phyloP scores from a whole-genome alignment of 805 yeast genomes.

The Cyberlindnera misumaiensis region DNA sequence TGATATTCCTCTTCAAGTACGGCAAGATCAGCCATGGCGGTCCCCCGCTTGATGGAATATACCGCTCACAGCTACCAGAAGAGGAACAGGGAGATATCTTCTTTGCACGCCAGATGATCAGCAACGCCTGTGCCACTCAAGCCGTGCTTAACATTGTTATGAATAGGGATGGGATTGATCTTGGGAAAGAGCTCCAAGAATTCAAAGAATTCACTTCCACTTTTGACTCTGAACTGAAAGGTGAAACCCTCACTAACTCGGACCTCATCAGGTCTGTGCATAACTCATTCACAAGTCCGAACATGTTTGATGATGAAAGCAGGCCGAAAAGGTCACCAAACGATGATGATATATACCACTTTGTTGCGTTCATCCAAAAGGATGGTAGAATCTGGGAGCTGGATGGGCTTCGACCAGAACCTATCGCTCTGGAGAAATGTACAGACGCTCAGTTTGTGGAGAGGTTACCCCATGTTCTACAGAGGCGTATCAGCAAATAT shows the following conservation, averaged over 20 bases:
- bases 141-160: slow-evolving; percentile 55
- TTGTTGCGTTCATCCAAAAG: slow-evolving; percentile 43
- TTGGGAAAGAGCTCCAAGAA: slow-evolving; percentile 43
- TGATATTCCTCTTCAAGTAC: slow-evolving; percentile 57
- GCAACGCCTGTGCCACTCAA: slow-evolving; percentile 71
- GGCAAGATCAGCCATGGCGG: slow-evolving; percentile 31
- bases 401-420: slow-evolving; percentile 53
- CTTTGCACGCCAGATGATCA: slow-evolving; percentile 58
- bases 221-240: slow-evolving; percentile 51
- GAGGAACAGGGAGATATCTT: slow-evolving; percentile 32
- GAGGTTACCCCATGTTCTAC: slow-evolving; percentile 38
- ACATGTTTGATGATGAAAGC: slow-evolving; percentile 40
- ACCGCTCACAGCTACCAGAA: slow-evolving; percentile 24
- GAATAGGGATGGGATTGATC: slow-evolving; percentile 33
- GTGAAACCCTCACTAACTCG: slow-evolving; percentile 55
- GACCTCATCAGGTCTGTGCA: slow-evolving; percentile 50
- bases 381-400: slow-evolving; percentile 48
- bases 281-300: slow-evolving; percentile 55
- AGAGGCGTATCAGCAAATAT: slow-evolving; percentile 39
- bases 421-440: slow-evolving; percentile 47
- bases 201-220: slow-evolving; percentile 44
- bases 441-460: slow-evolving; percentile 34
- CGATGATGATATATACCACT: slow-evolving; percentile 49
- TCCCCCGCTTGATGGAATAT: slow-evolving; percentile 38
- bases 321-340: slow-evolving; percentile 17